phyloP scores from a whole-genome alignment of 495 filamentous ascomycete genomes.

The Xylaria intraflava region DNA sequence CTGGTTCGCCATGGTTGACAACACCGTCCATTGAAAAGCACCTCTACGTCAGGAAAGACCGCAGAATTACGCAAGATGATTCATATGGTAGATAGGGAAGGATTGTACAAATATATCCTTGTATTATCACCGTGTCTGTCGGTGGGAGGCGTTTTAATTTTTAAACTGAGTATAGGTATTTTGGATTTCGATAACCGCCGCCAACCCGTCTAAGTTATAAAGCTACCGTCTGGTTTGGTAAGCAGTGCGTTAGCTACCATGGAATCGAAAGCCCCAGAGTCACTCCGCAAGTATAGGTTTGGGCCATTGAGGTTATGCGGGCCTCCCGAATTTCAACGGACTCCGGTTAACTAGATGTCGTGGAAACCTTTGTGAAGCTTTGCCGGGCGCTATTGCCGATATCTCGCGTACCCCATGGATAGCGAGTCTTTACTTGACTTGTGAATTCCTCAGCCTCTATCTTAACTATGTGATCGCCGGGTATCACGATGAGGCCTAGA shows the following conservation, averaged over 20 bases:
- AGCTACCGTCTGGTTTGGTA: background rate
- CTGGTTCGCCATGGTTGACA: background rate
- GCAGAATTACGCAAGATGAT: background rate
- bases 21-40: background rate
- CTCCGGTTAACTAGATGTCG: background rate
- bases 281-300: background rate
- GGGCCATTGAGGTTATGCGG: background rate
- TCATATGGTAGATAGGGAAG: background rate
- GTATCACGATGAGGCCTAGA: constrained; percentile 85
- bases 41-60: background rate
- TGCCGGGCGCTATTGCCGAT: constrained; percentile 6
- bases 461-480: constrained; percentile 74
- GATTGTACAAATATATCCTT: background rate
- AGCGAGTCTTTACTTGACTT: constrained; percentile 35
- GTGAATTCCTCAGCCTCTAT: constrained; percentile 79
- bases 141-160: background rate
- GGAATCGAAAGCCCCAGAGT: background rate
- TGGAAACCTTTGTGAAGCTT: background rate
- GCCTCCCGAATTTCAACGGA: background rate
- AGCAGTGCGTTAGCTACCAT: background rate
- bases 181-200: background rate
- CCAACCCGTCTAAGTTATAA: background rate
- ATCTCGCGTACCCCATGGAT: constrained; percentile 15
- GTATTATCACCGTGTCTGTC: background rate
- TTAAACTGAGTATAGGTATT: background rate